Percentiles rank a stretch among this genome's conserved stretches.
Evolutionary conservation across 139 green algal species (phyloP).

Genomic region (Mychonastes homosphaera): DNA sequence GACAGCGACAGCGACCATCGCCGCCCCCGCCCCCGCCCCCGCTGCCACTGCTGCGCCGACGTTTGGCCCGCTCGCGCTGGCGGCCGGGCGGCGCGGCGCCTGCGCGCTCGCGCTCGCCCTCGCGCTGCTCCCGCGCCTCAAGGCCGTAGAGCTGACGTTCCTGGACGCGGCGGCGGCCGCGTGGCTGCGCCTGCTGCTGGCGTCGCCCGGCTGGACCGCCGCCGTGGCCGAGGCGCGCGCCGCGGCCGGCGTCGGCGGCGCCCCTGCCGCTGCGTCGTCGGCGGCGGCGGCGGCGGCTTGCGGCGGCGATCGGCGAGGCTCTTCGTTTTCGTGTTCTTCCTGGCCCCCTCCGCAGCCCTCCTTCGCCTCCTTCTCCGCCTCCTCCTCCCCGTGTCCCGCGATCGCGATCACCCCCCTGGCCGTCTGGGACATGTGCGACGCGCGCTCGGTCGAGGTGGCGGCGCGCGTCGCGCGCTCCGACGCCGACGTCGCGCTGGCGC

Average conservation of each 20-base stretch:
- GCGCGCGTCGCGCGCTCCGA: background rate
- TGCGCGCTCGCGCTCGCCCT: slow-evolving; percentile 9
- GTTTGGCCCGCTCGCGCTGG: slow-evolving; percentile 5
- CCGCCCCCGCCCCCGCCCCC: background rate
- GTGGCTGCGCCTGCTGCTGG: slow-evolving; percentile 1
- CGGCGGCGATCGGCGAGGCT: background rate
- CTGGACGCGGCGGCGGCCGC: slow-evolving; percentile 21
- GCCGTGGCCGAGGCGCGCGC: background rate
- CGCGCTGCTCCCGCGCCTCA: slow-evolving; percentile 30
- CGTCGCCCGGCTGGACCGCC: background rate
- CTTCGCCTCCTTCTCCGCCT: no score
- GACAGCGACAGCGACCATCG: background rate
- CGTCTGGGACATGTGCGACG: background rate
- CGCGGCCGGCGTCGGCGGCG: background rate
- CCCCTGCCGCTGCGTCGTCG: background rate
- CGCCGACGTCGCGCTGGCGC: slow-evolving; percentile 9
- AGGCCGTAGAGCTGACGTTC: slow-evolving; percentile 55
- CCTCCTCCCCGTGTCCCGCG: slow-evolving; percentile 2
- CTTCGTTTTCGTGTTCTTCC: slow-evolving; percentile 7
- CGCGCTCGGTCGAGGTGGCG: background rate
- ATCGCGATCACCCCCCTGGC: background rate
- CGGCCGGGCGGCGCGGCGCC: background rate
- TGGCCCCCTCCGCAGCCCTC: no score
- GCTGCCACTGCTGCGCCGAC: slow-evolving; percentile 1
- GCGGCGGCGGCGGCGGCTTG: background rate